Percentiles rank a stretch among this genome's conserved stretches.
These are phyloP conservation scores for Coemansia sp. DNA, from an alignment of 192 early-diverging fungal species.

Conservation along the genomic window DNA sequence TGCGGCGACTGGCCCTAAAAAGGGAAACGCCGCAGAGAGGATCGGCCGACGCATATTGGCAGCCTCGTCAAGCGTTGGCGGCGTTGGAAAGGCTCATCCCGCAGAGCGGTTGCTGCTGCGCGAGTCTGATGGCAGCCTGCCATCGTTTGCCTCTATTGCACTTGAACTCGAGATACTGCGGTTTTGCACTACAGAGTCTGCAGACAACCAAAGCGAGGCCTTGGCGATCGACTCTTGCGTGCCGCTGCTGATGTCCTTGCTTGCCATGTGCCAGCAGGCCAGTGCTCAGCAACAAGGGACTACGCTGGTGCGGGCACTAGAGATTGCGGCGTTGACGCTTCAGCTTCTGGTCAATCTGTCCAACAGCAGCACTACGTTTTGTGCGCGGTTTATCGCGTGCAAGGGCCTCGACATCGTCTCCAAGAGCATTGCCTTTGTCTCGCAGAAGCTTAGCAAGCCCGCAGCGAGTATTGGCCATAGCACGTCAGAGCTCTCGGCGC, in stretches of 20 bases:
- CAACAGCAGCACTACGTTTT: slow-evolving; percentile 38
- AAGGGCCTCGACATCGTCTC: slow-evolving; percentile 33
- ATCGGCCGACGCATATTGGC: no score
- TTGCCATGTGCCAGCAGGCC: slow-evolving; percentile 29
- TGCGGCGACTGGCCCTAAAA: not conserved
- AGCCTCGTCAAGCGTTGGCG: not conserved
- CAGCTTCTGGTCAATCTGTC: slow-evolving; percentile 49
- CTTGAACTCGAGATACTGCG: slow-evolving; percentile 42
- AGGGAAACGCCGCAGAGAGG: not conserved
- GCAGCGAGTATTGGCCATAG: not conserved
- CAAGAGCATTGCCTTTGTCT: slow-evolving; percentile 37
- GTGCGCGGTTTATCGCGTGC: slow-evolving; percentile 31
- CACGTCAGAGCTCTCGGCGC: slow-evolving; percentile 10
- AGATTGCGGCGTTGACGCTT: slow-evolving; percentile 27
- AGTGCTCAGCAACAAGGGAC: not conserved
- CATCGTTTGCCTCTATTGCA: slow-evolving; percentile 25
- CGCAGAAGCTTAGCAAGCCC: slow-evolving; percentile 10
- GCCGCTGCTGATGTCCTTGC: slow-evolving; percentile 20
- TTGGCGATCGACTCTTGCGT: slow-evolving; percentile 22
- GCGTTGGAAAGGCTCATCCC: not conserved
- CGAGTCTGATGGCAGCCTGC: slow-evolving; percentile 11
- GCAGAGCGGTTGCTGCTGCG: not conserved
- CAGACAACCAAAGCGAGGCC: slow-evolving; percentile 36
- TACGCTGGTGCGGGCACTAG: slow-evolving; percentile 22
- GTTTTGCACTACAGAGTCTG: slow-evolving; percentile 38